A percentile compares a stretch with the other conserved stretches of the same genome.
Evolutionary conservation across 805 yeast genomes (phyloP).

Genomic region (Lipomyces yamanashiensis): DNA sequence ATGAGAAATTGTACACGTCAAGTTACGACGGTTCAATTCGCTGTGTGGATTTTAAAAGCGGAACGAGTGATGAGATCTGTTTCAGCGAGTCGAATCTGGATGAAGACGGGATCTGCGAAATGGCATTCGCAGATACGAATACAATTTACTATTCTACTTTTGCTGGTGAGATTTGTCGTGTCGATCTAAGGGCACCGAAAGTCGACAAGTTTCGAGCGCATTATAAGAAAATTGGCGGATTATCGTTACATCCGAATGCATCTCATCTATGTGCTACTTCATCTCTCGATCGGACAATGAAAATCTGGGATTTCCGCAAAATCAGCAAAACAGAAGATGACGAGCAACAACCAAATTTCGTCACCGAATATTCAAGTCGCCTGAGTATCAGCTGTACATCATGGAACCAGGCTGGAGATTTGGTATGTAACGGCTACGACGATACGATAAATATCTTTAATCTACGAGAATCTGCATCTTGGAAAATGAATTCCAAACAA

Average conservation of each 20-base stretch:
- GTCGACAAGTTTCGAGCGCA: conserved; percentile 58
- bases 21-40: conserved; percentile 91
- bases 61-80: conserved; percentile 64
- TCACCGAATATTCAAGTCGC: conserved; percentile 71
- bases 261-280: conserved; percentile 78
- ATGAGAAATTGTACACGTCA: conserved; percentile 64
- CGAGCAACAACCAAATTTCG: conserved; percentile 49
- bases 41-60: conserved; percentile 64
- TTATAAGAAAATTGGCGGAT: conserved; percentile 92
- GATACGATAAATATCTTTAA: conserved; percentile 78
- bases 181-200: conserved; percentile 63
- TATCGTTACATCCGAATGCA: conserved; percentile 72
- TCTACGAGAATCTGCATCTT: conserved; percentile 43
- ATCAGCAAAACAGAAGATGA: conserved; percentile 34
- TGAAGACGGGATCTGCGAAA: conserved; percentile 45
- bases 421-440: conserved; percentile 94
- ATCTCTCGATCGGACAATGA: conserved; percentile 82
- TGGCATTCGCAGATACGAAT: conserved; percentile 46
- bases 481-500: conserved; percentile 20
- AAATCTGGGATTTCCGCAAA: conserved; percentile 84
- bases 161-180: conserved; percentile 75
- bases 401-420: conserved; percentile 67
- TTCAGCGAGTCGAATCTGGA: conserved; percentile 40
- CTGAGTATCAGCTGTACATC: conserved; percentile 84
- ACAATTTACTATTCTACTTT: conserved; percentile 75